Evolutionary conservation across 441 rosid genomes (phyloP).

Genomic region (Gossypium lobatum): DNA sequence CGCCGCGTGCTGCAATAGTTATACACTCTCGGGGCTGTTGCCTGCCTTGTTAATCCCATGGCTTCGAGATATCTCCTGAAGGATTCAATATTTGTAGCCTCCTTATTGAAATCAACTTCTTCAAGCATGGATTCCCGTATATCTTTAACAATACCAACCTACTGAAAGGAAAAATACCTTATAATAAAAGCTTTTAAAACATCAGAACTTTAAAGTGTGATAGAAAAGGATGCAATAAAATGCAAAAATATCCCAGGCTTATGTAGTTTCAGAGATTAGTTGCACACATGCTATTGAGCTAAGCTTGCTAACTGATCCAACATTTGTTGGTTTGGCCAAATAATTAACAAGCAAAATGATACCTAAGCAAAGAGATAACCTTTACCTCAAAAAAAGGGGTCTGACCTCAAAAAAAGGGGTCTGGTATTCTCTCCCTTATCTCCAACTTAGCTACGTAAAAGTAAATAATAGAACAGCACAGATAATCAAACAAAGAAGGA

Average conservation of each 20-base stretch:
- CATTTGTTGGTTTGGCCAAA: not conserved
- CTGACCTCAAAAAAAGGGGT: not conserved
- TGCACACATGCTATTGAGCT: not conserved
- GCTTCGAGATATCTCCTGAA: conserved; percentile 79
- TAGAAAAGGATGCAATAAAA: not conserved
- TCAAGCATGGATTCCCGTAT: conserved; percentile 95
- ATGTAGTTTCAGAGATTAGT: not conserved
- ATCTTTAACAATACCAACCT: conserved; percentile 91
- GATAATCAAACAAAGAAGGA: conserved; percentile 10
- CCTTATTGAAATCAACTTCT: conserved; percentile 94
- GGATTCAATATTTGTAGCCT: conserved; percentile 73
- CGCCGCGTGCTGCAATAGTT: conserved; percentile 77
- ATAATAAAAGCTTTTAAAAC: conserved; percentile 11
- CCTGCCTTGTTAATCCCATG: conserved; percentile 86
- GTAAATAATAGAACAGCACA: not conserved
- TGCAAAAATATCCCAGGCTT: not conserved
- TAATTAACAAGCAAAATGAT: not conserved
- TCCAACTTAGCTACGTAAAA: not conserved
- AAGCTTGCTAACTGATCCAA: not conserved
- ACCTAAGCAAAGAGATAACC: not conserved
- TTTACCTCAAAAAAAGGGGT: too few species aligned
- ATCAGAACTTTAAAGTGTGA: not conserved
- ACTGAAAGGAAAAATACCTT: conserved; percentile 20
- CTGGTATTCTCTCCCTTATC: not conserved
- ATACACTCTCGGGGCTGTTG: conserved; percentile 90